Evolutionary conservation across 2,329 filamentous ascomycete species (phyloP).

Genomic region (Triangularia setosa): DNA sequence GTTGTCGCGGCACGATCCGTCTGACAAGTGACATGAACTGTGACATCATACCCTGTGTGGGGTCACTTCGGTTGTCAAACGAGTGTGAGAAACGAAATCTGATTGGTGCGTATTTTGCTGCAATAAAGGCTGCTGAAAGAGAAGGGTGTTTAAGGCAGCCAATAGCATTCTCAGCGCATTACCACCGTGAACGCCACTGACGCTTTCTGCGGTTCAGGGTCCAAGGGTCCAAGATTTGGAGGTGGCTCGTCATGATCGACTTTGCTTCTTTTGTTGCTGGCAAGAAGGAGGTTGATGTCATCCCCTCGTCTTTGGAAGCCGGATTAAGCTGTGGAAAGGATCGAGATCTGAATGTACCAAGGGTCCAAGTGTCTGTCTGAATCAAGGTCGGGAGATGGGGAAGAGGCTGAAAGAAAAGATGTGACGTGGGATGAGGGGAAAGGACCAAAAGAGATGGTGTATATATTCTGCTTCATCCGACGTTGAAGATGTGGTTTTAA

Average conservation of each 20-base stretch:
- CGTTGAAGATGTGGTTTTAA: not conserved
- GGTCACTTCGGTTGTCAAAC: not conserved
- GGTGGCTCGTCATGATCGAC: not conserved
- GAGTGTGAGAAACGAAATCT: not conserved
- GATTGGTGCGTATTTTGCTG: not conserved
- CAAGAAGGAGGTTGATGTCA: slow-evolving; percentile 1
- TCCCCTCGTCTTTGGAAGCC: not conserved
- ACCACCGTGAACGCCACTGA: not conserved
- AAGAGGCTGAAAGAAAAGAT: not conserved
- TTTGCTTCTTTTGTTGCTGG: not conserved
- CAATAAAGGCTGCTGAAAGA: not conserved
- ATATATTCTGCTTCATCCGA: not conserved
- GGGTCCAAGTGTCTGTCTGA: not conserved
- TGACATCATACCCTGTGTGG: slow-evolving; percentile 3
- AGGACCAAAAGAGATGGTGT: not conserved
- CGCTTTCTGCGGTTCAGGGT: not conserved
- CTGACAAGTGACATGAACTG: not conserved
- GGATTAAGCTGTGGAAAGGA: not conserved
- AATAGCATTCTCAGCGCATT: not conserved
- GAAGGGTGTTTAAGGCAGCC: not conserved
- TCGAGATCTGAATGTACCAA: not conserved
- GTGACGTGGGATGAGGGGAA: not conserved
- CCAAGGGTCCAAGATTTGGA: not conserved
- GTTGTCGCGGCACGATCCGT: not conserved
- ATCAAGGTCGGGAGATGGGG: not conserved